These are phyloP conservation scores for Eucalyptus cladocalyx DNA, from an alignment of 345 rosid species.

Conservation along the genomic window DNA sequence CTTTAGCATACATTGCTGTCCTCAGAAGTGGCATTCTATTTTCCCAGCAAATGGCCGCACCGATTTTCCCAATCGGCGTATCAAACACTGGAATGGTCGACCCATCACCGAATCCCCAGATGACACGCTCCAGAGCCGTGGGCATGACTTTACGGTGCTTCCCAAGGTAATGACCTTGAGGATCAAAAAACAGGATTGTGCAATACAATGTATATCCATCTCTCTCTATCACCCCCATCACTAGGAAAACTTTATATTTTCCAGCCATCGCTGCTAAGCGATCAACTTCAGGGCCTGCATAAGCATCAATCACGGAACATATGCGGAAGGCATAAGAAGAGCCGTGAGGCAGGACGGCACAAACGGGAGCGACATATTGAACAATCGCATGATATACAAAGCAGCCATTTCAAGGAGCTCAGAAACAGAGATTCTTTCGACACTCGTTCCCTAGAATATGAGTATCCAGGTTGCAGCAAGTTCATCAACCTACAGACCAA, in stretches of 20 bases:
- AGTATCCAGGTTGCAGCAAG: not conserved
- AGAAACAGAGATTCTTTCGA: not conserved
- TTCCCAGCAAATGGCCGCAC: conserved; percentile 95
- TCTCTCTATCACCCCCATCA: conserved; percentile 93
- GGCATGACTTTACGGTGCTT: conserved; percentile 95
- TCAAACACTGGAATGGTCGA: conserved; percentile 81
- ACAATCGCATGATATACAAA: not conserved
- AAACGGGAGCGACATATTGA: not conserved
- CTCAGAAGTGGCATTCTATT: conserved; percentile 91
- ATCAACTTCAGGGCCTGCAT: conserved; percentile 76
- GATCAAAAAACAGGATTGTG: conserved; percentile 64
- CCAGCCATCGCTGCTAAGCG: conserved; percentile 81
- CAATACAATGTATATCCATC: conserved; percentile 92
- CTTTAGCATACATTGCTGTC: conserved; percentile 91
- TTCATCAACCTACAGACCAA: not conserved
- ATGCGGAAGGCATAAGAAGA: not conserved
- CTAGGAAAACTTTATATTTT: conserved; percentile 69
- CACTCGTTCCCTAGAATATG: not conserved
- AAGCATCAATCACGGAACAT: not conserved
- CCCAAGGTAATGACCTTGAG: conserved; percentile 71
- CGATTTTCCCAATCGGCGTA: conserved; percentile 74
- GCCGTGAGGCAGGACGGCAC: not conserved
- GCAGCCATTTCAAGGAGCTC: not conserved
- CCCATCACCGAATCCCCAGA: conserved; percentile 98
- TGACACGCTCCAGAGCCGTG: conserved; percentile 73